Evolutionary conservation across 768 basidiomycete genomes (phyloP).

Genomic region (Lactarius deliciosus): DNA sequence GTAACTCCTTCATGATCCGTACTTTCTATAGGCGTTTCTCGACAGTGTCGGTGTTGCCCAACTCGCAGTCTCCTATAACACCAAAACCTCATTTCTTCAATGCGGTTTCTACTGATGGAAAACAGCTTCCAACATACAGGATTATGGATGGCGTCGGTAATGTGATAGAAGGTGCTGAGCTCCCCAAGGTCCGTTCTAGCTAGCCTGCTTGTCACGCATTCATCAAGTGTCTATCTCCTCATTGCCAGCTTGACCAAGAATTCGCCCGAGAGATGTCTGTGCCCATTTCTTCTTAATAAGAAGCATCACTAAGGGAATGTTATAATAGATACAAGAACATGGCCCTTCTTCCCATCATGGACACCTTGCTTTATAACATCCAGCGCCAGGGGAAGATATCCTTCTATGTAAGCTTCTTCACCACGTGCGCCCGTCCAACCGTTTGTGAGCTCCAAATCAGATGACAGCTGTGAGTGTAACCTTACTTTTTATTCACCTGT

Average conservation of each 20-base stretch:
- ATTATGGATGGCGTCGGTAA: conserved; percentile 80
- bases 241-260: conserved; percentile 59
- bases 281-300: background rate
- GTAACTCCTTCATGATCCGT: conserved; percentile 27
- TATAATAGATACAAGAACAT: conserved; percentile 67
- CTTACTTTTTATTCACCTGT: background rate
- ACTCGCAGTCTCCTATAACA: conserved; percentile 59
- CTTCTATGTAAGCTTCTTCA: conserved; percentile 64
- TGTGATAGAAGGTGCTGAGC: conserved; percentile 66
- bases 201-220: background rate
- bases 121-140: conserved; percentile 81
- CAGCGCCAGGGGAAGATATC: conserved; percentile 93
- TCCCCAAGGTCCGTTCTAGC: conserved; percentile 62
- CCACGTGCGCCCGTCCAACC: background rate
- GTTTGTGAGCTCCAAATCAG: conserved; percentile 39
- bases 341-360: conserved; percentile 77
- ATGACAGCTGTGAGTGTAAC: conserved; percentile 71
- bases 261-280: conserved; percentile 63
- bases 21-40: conserved; percentile 9
- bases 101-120: conserved; percentile 58
- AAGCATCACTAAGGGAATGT: conserved; percentile 1
- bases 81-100: conserved; percentile 78
- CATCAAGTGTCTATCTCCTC: background rate
- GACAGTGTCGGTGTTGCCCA: conserved; percentile 39
- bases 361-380: conserved; percentile 87